These are phyloP conservation scores for Glebionis coronaria DNA, from an alignment of 129 eudicot genomes.

Conservation along the genomic window DNA sequence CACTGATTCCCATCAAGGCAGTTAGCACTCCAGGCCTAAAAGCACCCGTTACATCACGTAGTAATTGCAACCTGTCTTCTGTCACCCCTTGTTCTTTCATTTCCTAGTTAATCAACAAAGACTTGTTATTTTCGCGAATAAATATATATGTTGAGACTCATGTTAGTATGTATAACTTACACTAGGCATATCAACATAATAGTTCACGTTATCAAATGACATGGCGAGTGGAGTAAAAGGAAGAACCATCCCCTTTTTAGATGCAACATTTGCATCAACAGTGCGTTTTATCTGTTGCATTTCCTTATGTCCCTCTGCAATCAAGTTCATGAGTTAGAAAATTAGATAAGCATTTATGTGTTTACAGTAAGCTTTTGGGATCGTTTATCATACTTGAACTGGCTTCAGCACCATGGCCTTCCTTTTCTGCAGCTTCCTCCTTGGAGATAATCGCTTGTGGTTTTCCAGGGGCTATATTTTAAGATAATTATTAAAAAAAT, in stretches of 20 bases:
- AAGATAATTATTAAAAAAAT: too few species aligned
- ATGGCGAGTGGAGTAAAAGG: slow-evolving; percentile 52
- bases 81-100: slow-evolving; percentile 41
- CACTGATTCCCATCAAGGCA: slow-evolving; percentile 62
- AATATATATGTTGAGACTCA: neutral
- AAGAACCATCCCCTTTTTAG: slow-evolving; percentile 59
- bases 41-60: too few species aligned
- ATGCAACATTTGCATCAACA: slow-evolving; percentile 20
- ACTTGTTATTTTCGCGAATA: neutral
- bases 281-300: slow-evolving; percentile 18
- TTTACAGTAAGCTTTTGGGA: too few species aligned
- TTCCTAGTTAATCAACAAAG: slow-evolving; percentile 25
- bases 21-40: slow-evolving; percentile 58
- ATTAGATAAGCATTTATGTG: too few species aligned
- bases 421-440: slow-evolving; percentile 39
- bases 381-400: too few species aligned
- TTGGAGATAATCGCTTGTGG: slow-evolving; percentile 65
- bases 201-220: slow-evolving; percentile 50
- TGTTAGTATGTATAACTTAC: slow-evolving; percentile 28
- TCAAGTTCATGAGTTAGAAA: too few species aligned
- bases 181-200: slow-evolving; percentile 55
- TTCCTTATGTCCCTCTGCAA: neutral
- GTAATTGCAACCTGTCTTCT: slow-evolving; percentile 7
- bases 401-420: slow-evolving; percentile 18
- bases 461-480: slow-evolving; percentile 53